Evolutionary conservation across 805 yeast genomes (phyloP).

Genomic region (Peterozyma toletana): DNA sequence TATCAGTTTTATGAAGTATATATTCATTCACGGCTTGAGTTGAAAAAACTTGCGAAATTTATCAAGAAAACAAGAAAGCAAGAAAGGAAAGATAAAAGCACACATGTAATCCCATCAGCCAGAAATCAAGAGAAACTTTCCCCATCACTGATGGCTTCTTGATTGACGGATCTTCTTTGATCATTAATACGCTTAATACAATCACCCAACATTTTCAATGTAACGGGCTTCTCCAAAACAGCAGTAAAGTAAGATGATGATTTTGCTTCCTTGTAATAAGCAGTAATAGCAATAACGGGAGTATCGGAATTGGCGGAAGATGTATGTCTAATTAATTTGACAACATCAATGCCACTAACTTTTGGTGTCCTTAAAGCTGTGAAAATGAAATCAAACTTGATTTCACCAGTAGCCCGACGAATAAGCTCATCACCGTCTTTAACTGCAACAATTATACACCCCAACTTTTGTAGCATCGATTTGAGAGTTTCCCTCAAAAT

Average conservation of each 20-base stretch:
- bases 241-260: slow-evolving; percentile 52
- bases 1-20: no score
- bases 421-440: slow-evolving; percentile 78
- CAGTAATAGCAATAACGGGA: slow-evolving; percentile 71
- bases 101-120: no score
- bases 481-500: slow-evolving; percentile 65
- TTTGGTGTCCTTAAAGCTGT: slow-evolving; percentile 66
- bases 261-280: slow-evolving; percentile 60
- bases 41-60: no score
- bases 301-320: slow-evolving; percentile 71
- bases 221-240: slow-evolving; percentile 68
- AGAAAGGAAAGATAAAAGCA: no score
- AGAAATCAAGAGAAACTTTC: neutral
- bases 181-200: slow-evolving; percentile 19
- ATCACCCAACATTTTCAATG: slow-evolving; percentile 23
- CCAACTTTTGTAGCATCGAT: slow-evolving; percentile 55
- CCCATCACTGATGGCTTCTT: slow-evolving; percentile 8
- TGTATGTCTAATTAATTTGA: slow-evolving; percentile 68
- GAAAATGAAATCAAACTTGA: slow-evolving; percentile 76
- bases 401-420: slow-evolving; percentile 73
- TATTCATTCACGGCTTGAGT: no score
- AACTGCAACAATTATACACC: slow-evolving; percentile 76
- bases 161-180: neutral
- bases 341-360: slow-evolving; percentile 68
- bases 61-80: no score